A percentile compares a stretch with the other conserved stretches of the same genome.
Evolutionary conservation across 306 rosid species (phyloP).

Genomic region (Benincasa hispida): DNA sequence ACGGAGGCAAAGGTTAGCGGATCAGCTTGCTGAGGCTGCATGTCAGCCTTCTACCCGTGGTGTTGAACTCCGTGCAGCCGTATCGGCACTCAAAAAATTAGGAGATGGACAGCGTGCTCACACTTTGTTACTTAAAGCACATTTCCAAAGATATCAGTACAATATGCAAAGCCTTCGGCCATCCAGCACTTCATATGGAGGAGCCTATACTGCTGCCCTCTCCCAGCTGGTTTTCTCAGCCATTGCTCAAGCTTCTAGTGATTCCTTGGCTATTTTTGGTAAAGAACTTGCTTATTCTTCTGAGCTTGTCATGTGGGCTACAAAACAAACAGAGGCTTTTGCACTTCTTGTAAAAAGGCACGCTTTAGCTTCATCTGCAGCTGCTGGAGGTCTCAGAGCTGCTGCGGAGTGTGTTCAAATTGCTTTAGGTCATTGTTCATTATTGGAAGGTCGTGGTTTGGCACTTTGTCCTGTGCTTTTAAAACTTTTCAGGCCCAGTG

Average conservation of each 20-base stretch:
- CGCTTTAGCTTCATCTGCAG: constrained; percentile 95
- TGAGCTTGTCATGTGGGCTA: constrained; percentile 97
- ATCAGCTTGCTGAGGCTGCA: constrained; percentile 98
- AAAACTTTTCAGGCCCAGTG: constrained; percentile 93
- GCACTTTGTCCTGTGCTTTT: constrained; percentile 88
- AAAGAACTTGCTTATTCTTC: constrained; percentile 73
- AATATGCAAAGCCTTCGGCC: constrained; percentile 93
- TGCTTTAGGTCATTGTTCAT: constrained; percentile 94
- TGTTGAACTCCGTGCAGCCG: constrained; percentile 76
- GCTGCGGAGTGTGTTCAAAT: constrained; percentile 99
- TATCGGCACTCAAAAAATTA: constrained; percentile 85
- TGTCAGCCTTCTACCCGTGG: constrained; percentile 98
- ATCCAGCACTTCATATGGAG: constrained; percentile 93
- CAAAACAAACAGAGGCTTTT: constrained; percentile 83
- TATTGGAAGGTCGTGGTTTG: constrained; percentile 93
- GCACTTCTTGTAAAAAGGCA: constrained; percentile 81
- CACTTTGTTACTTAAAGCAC: constrained; percentile 74
- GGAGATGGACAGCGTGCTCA: constrained; percentile 98
- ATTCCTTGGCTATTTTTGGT: constrained; percentile 80
- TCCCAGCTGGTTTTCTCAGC: constrained; percentile 94
- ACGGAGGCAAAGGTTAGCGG: constrained; percentile 71
- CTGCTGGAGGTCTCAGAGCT: constrained; percentile 99
- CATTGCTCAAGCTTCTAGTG: constrained; percentile 90
- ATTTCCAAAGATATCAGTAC: constrained; percentile 74
- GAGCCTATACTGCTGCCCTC: constrained; percentile 97